Conservation (phyloP, 2,329 filamentous ascomycete genomes). For the Ascosphaera apis region DNA sequence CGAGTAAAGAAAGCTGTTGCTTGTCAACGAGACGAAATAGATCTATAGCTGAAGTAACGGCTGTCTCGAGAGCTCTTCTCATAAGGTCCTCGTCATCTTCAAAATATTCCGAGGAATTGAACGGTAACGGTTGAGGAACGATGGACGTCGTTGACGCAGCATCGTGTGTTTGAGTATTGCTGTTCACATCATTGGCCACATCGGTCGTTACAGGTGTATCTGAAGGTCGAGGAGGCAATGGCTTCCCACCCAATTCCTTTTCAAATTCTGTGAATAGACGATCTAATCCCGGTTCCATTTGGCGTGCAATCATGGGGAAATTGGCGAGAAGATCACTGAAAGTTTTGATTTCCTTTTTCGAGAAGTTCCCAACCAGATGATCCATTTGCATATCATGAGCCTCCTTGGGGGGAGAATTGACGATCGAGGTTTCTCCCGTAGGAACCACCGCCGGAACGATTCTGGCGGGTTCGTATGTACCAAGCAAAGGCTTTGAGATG, state of each 20-base stretch:
- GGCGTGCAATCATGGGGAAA: conserved; percentile 85
- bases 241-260: conserved; percentile 62
- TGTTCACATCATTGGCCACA: conserved; percentile 29
- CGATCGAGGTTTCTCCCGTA: conserved; percentile 13
- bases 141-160: conserved; percentile 14
- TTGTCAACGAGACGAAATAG: conserved; percentile 91
- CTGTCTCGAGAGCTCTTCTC: conserved; percentile 69
- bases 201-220: conserved; percentile 27
- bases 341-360: conserved; percentile 72
- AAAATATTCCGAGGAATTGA: conserved; percentile 44
- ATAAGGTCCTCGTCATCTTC: conserved; percentile 85
- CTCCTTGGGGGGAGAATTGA: conserved; percentile 8
- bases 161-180: conserved; percentile 19
- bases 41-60: conserved; percentile 81
- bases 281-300: conserved; percentile 86
- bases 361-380: conserved; percentile 15
- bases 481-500: conserved; percentile 72
- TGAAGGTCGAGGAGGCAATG: conserved; percentile 48
- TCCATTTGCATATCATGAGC: conserved; percentile 10
- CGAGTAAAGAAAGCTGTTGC: conserved; percentile 74
- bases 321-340: conserved; percentile 77
- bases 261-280: conserved; percentile 76
- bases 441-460: conserved; percentile 41
- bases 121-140: conserved; percentile 17
- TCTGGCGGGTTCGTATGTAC: conserved; percentile 53